Percentiles rank a stretch among this genome's conserved stretches.
Evolutionary conservation across 2,329 filamentous ascomycete genomes (phyloP).

Genomic region (Volutella citrinella): DNA sequence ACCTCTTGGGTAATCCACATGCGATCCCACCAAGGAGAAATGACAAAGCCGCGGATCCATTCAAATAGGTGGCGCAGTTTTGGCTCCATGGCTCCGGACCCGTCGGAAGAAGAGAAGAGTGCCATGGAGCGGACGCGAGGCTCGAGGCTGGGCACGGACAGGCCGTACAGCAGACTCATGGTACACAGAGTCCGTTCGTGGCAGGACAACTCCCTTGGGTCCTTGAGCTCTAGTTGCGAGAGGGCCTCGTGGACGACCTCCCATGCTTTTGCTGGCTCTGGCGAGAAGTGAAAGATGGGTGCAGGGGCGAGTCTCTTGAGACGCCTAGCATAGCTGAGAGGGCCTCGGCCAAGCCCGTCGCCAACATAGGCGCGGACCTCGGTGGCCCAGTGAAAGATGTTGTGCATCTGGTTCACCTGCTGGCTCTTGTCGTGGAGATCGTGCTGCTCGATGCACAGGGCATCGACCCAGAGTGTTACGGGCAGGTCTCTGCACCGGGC

Average conservation of each 20-base stretch:
- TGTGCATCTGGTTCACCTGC: slow-evolving; percentile 21
- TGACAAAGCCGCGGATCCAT: slow-evolving; percentile 15
- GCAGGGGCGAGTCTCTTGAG: slow-evolving; percentile 8
- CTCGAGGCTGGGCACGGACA: slow-evolving; percentile 4
- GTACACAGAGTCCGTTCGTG: slow-evolving; percentile 12
- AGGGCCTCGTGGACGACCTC: slow-evolving; percentile 3
- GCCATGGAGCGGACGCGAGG: slow-evolving; percentile 2
- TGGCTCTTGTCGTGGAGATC: slow-evolving; percentile 19
- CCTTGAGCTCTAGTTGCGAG: slow-evolving; percentile 5
- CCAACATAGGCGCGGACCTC: slow-evolving; percentile 16
- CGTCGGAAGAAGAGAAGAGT: slow-evolving; percentile 5
- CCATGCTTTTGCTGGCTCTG: slow-evolving; percentile 4
- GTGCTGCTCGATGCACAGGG: slow-evolving; percentile 24
- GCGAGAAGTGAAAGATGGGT: slow-evolving; percentile 8
- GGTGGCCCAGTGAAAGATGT: slow-evolving; percentile 20
- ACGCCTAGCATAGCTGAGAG: slow-evolving; percentile 4
- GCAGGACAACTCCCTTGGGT: slow-evolving; percentile 1
- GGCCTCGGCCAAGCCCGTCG: slow-evolving; percentile 6
- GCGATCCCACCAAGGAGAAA: slow-evolving; percentile 20
- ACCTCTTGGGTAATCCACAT: slow-evolving; percentile 21
- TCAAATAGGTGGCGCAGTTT: slow-evolving; percentile 15
- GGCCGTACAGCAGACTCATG: slow-evolving; percentile 9
- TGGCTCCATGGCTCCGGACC: slow-evolving; percentile 3
- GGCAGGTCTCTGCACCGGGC: slow-evolving; percentile 13
- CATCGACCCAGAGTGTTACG: slow-evolving; percentile 22